A percentile compares a stretch with the other conserved stretches of the same genome.
Evolutionary conservation across 352 stramenopile species (phyloP).

Genomic region (Globisporangium heterothallicum): DNA sequence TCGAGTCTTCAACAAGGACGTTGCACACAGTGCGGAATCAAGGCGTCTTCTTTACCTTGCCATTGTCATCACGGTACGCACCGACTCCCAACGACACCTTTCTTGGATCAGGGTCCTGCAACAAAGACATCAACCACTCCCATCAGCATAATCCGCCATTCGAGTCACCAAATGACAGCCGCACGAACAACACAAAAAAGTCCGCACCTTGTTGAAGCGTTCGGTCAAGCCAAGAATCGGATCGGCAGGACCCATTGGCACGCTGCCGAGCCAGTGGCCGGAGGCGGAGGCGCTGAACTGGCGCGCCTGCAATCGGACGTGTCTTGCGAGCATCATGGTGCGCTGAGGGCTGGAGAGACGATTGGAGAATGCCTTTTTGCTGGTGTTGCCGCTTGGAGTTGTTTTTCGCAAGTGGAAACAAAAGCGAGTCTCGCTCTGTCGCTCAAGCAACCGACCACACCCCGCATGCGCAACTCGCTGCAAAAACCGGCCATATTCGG

Average conservation of each 20-base stretch:
- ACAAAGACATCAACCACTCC: conserved; percentile 1
- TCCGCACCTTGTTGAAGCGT: conserved; percentile 82
- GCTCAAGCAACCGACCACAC: neutral
- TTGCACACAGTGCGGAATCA: neutral
- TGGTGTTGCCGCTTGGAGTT: conserved; percentile 9
- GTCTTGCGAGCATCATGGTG: conserved; percentile 31
- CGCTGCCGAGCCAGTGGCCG: conserved; percentile 62
- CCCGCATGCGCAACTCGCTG: neutral
- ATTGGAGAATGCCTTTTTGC: neutral
- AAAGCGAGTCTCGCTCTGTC: too few species aligned
- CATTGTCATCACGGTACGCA: conserved; percentile 95
- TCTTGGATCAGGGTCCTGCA: conserved; percentile 86
- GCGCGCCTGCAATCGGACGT: conserved; percentile 29
- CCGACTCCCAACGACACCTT: conserved; percentile 99
- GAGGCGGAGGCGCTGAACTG: conserved; percentile 39
- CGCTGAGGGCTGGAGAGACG: neutral
- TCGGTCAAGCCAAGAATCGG: conserved; percentile 96
- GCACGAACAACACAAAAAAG: conserved; percentile 7
- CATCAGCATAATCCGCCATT: too few species aligned
- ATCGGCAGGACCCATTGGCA: conserved; percentile 94
- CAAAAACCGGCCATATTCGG: neutral
- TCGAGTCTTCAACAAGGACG: conserved; percentile 4
- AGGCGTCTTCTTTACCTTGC: conserved; percentile 45
- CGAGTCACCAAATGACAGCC: conserved; percentile 33
- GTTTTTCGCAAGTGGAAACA: conserved; percentile 11